A percentile compares a stretch with the other conserved stretches of the same genome.
Conservation (phyloP, 2,329 filamentous ascomycete species). For the Fusarium guadeloupense region DNA sequence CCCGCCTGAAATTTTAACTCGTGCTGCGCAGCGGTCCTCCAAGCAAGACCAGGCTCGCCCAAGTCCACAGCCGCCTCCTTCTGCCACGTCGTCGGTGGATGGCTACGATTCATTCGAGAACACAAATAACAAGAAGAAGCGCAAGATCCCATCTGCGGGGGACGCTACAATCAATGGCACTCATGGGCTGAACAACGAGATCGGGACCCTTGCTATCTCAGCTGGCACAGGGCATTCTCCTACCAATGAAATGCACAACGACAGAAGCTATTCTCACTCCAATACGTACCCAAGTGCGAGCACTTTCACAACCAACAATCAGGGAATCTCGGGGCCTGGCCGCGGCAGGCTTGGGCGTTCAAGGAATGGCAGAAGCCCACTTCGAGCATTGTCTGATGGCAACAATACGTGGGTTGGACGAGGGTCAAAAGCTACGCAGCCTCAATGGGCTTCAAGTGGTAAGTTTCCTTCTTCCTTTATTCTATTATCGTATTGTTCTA, state of each 20-base stretch:
- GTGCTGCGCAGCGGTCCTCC: conserved; percentile 54
- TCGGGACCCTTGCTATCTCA: conserved; percentile 50
- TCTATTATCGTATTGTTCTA: background rate
- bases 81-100: conserved; percentile 77
- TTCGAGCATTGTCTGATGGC: conserved; percentile 68
- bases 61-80: conserved; percentile 67
- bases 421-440: conserved; percentile 56
- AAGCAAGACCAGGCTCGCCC: conserved; percentile 56
- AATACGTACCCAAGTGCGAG: conserved; percentile 51
- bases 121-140: conserved; percentile 98
- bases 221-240: conserved; percentile 31
- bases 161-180: conserved; percentile 64
- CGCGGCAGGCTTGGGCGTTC: conserved; percentile 82
- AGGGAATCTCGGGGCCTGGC: conserved; percentile 83
- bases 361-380: conserved; percentile 68
- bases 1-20: conserved; percentile 56
- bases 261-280: conserved; percentile 38
- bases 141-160: conserved; percentile 93
- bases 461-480: conserved; percentile 42
- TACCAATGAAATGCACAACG: conserved; percentile 45
- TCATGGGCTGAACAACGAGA: conserved; percentile 53
- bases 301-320: conserved; percentile 59
- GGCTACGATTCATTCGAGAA: conserved; percentile 98
- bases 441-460: conserved; percentile 58
- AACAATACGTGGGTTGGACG: conserved; percentile 65